Evolutionary conservation across 495 filamentous ascomycete species (phyloP), one percentile per base, ranked within the genome.

Genomic region (Aspergillus asperescens): DNA sequence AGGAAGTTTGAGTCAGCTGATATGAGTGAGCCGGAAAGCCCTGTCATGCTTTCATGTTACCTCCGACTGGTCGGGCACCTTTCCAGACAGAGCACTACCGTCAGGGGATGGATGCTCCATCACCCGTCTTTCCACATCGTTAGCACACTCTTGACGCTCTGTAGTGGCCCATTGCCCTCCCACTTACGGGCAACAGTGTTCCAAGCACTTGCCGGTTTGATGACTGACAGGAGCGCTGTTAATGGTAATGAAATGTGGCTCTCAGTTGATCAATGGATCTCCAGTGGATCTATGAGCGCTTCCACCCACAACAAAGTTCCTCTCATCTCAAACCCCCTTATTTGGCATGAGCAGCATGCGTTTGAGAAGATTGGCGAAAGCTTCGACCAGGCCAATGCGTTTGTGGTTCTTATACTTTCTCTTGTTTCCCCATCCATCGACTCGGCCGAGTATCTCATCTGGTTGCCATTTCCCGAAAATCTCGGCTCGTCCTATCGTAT

Each of bases 1-100:
- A 75, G 78, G 48, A 87, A 87, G 58, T 72, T 77, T 19, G 85
- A 88, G 53, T 76, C 79, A n/a, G 86, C 79, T 39, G 78, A 83
- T 25, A 78, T 83, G 65, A 81, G 76, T 51, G 81, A 95, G 63
- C 90, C 89, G 19, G 94, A 98, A 65, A 88, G 86, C 40, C 81
- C 82, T 13, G 82, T 93, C 60, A 96, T 96, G 88, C 75, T 97
- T 25, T 90, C 96, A 62, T 90, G 88, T 56, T 96, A 96, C 62
- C 76, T 99, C 31, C 82, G 90, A 8, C 75, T 99, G 6, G 87
- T 94, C 51, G 80, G 87, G 4, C 89, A 92, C 62, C 68, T 96
- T 22, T 84, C 81, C 41, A 71, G 77, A 9, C 75, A 89, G 56
- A 90, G 87, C 62, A 70, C 73, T 32, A 62, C 69, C n/a, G 85